Percentiles rank a stretch among this genome's conserved stretches.
These are phyloP conservation scores for Aspergillus caelatus DNA, from an alignment of 2,329 filamentous ascomycete genomes.

Conservation along the genomic window DNA sequence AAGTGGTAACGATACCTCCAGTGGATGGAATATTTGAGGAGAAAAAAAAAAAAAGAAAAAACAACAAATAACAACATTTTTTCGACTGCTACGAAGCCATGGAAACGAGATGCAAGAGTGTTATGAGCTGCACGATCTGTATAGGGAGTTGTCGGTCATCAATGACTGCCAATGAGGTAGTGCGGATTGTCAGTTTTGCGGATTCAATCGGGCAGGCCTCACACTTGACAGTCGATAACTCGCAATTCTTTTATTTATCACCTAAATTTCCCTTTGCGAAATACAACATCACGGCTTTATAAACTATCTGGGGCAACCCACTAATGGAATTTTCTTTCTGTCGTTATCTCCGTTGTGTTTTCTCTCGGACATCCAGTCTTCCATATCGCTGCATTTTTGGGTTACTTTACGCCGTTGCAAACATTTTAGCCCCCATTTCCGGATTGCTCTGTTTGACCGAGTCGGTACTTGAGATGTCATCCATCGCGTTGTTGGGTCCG, in stretches of 20 bases:
- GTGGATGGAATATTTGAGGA: conserved; percentile 7
- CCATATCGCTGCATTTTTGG: conserved; percentile 4
- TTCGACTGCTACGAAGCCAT: conserved; percentile 30
- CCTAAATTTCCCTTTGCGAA: conserved; percentile 19
- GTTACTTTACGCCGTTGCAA: not conserved
- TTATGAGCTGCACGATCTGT: conserved; percentile 38
- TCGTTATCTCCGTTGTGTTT: conserved; percentile 16
- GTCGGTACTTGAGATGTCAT: no score
- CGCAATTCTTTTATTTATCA: conserved; percentile 15
- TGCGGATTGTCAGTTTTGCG: conserved; percentile 10
- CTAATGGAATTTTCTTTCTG: conserved; percentile 30
- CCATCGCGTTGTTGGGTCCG: not conserved
- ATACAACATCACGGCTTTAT: conserved; percentile 28
- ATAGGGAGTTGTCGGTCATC: conserved; percentile 20
- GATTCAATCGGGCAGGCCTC: conserved; percentile 7
- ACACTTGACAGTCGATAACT: conserved; percentile 13
- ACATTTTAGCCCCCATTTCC: not conserved
- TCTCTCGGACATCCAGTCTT: conserved; percentile 10
- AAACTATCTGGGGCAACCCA: conserved; percentile 41
- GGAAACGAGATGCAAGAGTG: conserved; percentile 34
- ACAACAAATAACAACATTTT: conserved; percentile 16
- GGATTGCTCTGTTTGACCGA: not conserved
- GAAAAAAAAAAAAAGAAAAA: conserved; percentile 10
- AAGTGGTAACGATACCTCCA: conserved; percentile 5
- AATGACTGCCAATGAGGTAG: conserved; percentile 6